A percentile compares a stretch with the other conserved stretches of the same genome.
Evolutionary conservation across 768 basidiomycete species (phyloP).

Genomic region (Jaapia argillacea): DNA sequence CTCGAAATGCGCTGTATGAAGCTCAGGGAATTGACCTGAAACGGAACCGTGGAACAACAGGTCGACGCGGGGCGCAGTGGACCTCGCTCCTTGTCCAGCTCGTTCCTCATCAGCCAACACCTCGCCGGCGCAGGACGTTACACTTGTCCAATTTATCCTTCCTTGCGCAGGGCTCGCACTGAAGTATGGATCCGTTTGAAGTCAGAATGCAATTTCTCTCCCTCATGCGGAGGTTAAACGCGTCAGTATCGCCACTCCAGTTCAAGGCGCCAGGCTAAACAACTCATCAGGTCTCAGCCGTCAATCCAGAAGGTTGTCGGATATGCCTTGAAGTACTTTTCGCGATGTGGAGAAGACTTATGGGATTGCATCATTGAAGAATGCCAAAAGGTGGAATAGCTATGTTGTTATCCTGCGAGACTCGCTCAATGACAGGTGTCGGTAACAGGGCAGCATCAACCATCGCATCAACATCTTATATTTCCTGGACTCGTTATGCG

Average conservation of each 20-base stretch:
- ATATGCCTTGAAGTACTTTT: constrained; percentile 78
- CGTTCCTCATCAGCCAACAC: too few species aligned
- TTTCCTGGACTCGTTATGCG: constrained; percentile 82
- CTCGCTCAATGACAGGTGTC: too few species aligned
- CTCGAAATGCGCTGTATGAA: too few species aligned
- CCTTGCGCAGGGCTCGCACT: too few species aligned
- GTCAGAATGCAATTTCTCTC: constrained; percentile 66
- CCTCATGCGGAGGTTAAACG: constrained; percentile 52
- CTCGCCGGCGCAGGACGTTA: too few species aligned
- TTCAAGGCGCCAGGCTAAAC: constrained; percentile 12
- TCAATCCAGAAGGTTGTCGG: constrained; percentile 84
- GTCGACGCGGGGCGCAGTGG: too few species aligned
- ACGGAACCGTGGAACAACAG: too few species aligned
- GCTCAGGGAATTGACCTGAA: too few species aligned
- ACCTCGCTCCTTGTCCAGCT: too few species aligned
- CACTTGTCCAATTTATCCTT: too few species aligned
- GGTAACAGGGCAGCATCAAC: constrained; percentile 59
- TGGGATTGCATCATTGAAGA: constrained; percentile 94
- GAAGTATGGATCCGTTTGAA: constrained; percentile 63
- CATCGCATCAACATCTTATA: constrained; percentile 90
- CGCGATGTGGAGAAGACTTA: constrained; percentile 80
- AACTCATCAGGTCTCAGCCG: constrained; percentile 54
- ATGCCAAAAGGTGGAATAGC: constrained; percentile 62
- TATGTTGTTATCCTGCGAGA: background rate
- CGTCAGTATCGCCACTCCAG: constrained; percentile 32